Evolutionary conservation across 768 basidiomycete genomes (phyloP).

Genomic region (Pisolithus marmoratus): DNA sequence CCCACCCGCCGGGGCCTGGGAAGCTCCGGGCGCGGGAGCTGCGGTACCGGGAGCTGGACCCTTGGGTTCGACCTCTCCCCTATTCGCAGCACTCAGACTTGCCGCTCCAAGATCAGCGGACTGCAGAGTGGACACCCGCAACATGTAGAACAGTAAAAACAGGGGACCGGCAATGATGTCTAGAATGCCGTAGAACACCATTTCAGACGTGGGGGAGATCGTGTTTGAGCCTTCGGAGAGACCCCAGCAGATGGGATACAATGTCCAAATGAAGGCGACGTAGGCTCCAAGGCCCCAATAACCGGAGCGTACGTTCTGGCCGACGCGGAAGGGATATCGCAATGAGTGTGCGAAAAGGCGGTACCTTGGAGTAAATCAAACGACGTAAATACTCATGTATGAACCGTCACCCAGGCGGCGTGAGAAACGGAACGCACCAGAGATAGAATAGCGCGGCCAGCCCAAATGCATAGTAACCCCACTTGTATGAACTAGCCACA

Average conservation of each 20-base stretch:
- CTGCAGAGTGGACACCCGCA: background rate
- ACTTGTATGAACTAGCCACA: slow-evolving; percentile 47
- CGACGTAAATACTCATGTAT: background rate
- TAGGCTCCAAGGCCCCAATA: slow-evolving; percentile 34
- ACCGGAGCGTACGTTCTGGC: slow-evolving; percentile 15
- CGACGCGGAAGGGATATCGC: slow-evolving; percentile 21
- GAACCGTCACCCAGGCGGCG: background rate
- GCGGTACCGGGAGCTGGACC: background rate
- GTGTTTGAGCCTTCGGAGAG: slow-evolving; percentile 46
- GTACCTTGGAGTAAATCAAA: slow-evolving; percentile 16
- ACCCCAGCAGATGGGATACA: slow-evolving; percentile 58
- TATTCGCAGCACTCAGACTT: slow-evolving; percentile 5
- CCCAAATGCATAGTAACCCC: slow-evolving; percentile 46
- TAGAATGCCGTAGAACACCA: slow-evolving; percentile 50
- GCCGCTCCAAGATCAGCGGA: slow-evolving; percentile 3
- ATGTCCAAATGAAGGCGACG: slow-evolving; percentile 48
- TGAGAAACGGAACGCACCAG: slow-evolving; percentile 32
- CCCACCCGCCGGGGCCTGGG: too few relatives aligned
- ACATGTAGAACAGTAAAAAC: slow-evolving; percentile 31
- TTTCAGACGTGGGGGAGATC: slow-evolving; percentile 46
- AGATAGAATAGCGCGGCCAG: slow-evolving; percentile 43
- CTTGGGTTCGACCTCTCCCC: slow-evolving; percentile 1
- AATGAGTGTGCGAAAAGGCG: slow-evolving; percentile 24
- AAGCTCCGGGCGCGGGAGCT: too few relatives aligned
- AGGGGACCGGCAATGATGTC: slow-evolving; percentile 34